Percentiles rank a stretch among this genome's conserved stretches.
Conservation (phyloP, 495 filamentous ascomycete species). For the Emericellopsis terricola region DNA sequence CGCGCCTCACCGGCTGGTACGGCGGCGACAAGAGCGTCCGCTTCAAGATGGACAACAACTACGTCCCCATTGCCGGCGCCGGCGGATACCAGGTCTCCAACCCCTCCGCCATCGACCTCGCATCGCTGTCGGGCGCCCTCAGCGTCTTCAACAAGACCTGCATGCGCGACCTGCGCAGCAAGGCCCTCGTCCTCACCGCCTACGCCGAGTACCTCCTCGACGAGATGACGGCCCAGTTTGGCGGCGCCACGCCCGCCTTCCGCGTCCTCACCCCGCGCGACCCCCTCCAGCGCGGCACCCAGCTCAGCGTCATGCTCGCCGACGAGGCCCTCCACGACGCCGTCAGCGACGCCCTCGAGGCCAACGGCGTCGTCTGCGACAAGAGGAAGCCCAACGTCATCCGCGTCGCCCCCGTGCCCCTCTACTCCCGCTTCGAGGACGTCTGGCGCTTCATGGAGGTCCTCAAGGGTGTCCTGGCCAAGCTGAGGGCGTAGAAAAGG, state of each 20-base stretch:
- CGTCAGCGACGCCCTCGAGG: conserved; percentile 51
- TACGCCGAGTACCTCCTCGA: conserved; percentile 62
- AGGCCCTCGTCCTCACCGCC: conserved; percentile 56
- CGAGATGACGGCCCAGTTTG: conserved; percentile 16
- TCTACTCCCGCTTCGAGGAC: conserved; percentile 77
- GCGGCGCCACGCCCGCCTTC: conserved; percentile 25
- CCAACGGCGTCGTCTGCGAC: conserved; percentile 61
- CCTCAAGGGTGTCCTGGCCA: background rate
- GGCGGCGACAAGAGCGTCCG: conserved; percentile 58
- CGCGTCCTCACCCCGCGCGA: conserved; percentile 66
- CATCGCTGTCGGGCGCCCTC: conserved; percentile 56
- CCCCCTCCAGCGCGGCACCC: conserved; percentile 58
- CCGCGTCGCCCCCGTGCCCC: conserved; percentile 73
- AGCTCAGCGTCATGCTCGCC: conserved; percentile 58
- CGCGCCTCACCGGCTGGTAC: conserved; percentile 77
- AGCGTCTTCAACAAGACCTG: conserved; percentile 60
- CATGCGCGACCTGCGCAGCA: conserved; percentile 51
- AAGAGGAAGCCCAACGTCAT: conserved; percentile 83
- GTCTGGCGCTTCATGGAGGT: conserved; percentile 3
- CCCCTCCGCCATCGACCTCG: conserved; percentile 45
- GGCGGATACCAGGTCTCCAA: conserved; percentile 56
- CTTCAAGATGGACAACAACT: conserved; percentile 65
- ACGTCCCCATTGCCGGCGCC: conserved; percentile 53
- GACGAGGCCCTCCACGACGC: conserved; percentile 42
- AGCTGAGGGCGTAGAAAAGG: too few species aligned